Evolutionary conservation across 371 early-diverging fungal species (phyloP).

Genomic region (Nematocida ironsii): DNA sequence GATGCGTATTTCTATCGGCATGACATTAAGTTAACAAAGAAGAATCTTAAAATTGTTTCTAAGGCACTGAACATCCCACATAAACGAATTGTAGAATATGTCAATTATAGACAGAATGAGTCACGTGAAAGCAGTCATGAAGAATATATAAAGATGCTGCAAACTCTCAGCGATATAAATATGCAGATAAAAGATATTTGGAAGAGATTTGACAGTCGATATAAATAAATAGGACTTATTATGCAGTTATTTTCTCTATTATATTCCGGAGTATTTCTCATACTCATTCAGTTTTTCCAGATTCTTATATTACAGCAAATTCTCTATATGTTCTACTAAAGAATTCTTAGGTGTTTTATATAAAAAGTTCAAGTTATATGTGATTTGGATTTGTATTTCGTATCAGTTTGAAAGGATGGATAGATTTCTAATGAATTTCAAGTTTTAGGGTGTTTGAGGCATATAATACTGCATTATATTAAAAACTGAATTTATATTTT

Average conservation of each 20-base stretch:
- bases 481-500: no score
- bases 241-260: neutral
- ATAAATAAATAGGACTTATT: constrained; percentile 24
- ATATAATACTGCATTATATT: no score
- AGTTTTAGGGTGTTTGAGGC: no score
- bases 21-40: constrained; percentile 60
- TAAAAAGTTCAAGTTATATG: no score
- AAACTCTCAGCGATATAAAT: constrained; percentile 37
- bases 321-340: no score
- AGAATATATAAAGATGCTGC: constrained; percentile 36
- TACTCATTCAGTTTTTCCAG: no score
- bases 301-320: no score
- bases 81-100: constrained; percentile 61
- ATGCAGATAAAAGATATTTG: constrained; percentile 52
- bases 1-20: constrained; percentile 59
- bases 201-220: constrained; percentile 46
- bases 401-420: no score
- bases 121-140: constrained; percentile 57
- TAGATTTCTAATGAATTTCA: no score
- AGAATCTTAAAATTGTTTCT: constrained; percentile 60
- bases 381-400: no score
- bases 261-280: no score
- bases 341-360: no score
- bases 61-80: constrained; percentile 61
- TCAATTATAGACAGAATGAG: constrained; percentile 45